Base-by-base conservation (phyloP, 441 rosid species). In the Corymbia citriodora region DNA sequence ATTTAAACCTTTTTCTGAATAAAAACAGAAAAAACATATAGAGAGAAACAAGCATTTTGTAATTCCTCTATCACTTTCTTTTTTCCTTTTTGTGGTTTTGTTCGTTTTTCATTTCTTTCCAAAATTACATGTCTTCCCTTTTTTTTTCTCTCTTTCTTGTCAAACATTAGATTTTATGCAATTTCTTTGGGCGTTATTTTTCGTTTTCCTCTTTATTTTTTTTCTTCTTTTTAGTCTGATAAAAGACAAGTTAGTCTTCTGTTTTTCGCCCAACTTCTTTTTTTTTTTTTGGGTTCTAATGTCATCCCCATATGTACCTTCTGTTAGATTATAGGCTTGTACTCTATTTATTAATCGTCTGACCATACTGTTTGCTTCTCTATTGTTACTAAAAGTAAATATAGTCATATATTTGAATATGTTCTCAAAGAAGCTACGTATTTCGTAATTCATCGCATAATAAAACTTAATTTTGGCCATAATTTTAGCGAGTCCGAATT, bases 21-120 rank as follows among this genome's bases (percentile, higher is more conserved):
- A 8, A 3, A 0, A 68, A 31, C 5, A 29, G 13, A 0, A 63
- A 3, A 63, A 29, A n/a, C 29, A 14, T 1, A 29, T 1, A 29
- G 18, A n/a, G 33, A n/a, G 70, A 63, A 63, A 14, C 9, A 29
- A 63, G 8, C 45, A 40, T 40, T 40, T 40, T 40, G 14, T 68
- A 2, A 68, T 68, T 68, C 74, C 79, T 16, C 21, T 68, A 31
- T 16, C 12, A 8, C 11, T 68, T 68, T n/a, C 16, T 31, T 21
- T 29, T 68, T 31, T 16, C 8, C 74, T 19, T 31, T 4, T 31
- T 31, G 40, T 31, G 79, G 18, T 16, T 68, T 68, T 68, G 40
- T n/a, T 65, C 74, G 21, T 65, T 65, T 65, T 65, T 31, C 36
- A 16, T 65, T 65, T 16, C 10, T n/a, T 65, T 31, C 10, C 2